Evolutionary conservation across 2,329 filamentous ascomycete genomes (phyloP), one percentile per base, ranked within the genome.

Genomic region (Chlorencoelia australis): DNA sequence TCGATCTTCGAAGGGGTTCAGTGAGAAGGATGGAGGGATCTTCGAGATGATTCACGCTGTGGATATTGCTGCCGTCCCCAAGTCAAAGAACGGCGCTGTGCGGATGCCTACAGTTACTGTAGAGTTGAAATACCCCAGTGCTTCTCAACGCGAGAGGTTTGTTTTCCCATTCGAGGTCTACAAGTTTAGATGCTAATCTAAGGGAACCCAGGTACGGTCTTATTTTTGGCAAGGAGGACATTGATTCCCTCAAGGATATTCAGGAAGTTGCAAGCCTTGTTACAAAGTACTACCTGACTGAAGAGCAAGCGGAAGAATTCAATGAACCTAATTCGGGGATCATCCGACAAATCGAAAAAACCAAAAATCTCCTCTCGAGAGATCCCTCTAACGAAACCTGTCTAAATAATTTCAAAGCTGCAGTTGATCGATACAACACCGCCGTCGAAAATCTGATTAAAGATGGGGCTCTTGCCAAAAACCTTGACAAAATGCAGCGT

Each of bases 91-190:
- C 1, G 65, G 67, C 9, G n/a, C n/a, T n/a, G n/a, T n/a, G 61
- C 71, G 41, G 64, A 24, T 7, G 20, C 17, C 65, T 25, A 62
- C 67, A 3, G 59, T 62, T 5, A 63, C 60, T 8, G 73, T 93
- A 41, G 66, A 79, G 53, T 63, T 96, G 48, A 83, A 91, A 58
- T 96, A 96, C 59, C 89, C 91, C 7, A 88, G 84, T 57, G 66
- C 69, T 43, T 72, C 75, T 38, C 68, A 69, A 33, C 71, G 72
- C 35, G 84, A 91, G 60, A 75, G 69, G 76, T 82, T 64, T 33
- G 38, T 24, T 27, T 17, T 15, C 20, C n/a, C 5, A 16, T 15
- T 29, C 19, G n/a, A 16, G 4, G 21, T n/a, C 14, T 14, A 18
- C 15, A 16, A 24, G 10, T n/a, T 18, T 10, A 16, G 8, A 13